These are phyloP conservation scores for Pseudogymnoascus sp. DNA, from an alignment of 2,329 filamentous ascomycete species.

Conservation along the genomic window DNA sequence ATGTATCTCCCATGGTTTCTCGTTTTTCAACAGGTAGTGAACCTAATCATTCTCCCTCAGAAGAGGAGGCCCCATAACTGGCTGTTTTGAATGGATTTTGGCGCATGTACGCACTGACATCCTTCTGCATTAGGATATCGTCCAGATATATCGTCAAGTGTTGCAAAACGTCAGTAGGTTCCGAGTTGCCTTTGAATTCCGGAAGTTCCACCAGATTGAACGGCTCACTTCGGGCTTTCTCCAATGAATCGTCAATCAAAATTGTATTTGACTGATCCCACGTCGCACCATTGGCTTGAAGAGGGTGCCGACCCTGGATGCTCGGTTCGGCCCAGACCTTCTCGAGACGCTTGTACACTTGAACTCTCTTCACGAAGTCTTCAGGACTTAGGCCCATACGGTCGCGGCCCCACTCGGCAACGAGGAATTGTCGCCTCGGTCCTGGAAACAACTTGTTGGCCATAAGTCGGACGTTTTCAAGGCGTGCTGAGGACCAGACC, in stretches of 20 bases:
- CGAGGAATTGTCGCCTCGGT: constrained; percentile 46
- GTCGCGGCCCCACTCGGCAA: constrained; percentile 73
- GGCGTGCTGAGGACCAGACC: constrained; percentile 83
- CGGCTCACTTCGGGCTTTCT: constrained; percentile 79
- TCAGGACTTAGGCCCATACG: constrained; percentile 56
- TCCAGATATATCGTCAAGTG: constrained; percentile 58
- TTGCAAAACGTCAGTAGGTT: constrained; percentile 40
- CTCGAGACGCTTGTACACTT: constrained; percentile 82
- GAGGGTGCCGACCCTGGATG: constrained; percentile 40
- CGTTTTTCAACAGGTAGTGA: not conserved
- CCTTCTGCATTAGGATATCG: constrained; percentile 42
- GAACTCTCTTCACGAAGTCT: constrained; percentile 65
- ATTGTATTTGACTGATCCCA: constrained; percentile 87
- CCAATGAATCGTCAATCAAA: constrained; percentile 73
- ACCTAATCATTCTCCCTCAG: not conserved
- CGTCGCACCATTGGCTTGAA: constrained; percentile 30
- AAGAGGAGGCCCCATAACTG: not conserved
- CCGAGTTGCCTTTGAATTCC: constrained; percentile 45
- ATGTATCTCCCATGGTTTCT: too few relatives aligned
- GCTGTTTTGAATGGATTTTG: constrained; percentile 37
- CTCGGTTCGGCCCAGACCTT: constrained; percentile 56
- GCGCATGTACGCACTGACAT: constrained; percentile 58
- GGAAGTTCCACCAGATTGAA: constrained; percentile 75
- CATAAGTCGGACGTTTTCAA: constrained; percentile 64
- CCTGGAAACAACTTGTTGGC: constrained; percentile 55